phyloP scores from a whole-genome alignment of 2,329 filamentous ascomycete genomes.

The Leptographium wingfieldii region DNA sequence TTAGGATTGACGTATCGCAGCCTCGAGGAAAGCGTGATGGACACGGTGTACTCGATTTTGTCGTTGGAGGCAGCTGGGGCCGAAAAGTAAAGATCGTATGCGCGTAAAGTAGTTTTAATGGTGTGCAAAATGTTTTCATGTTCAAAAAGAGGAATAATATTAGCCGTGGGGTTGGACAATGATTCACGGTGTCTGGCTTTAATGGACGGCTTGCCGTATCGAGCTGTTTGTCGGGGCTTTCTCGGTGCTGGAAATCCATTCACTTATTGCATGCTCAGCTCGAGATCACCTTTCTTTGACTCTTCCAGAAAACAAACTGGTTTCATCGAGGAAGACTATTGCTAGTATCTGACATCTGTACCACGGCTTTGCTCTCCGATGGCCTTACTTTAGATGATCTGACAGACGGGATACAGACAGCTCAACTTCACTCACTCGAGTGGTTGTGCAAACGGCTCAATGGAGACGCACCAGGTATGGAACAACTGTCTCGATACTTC shows the following conservation, averaged over 20 bases:
- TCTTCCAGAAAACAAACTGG: background rate
- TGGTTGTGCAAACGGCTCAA: background rate
- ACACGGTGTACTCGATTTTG: slow-evolving; percentile 37
- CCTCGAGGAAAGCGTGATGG: slow-evolving; percentile 45
- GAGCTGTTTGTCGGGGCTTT: background rate
- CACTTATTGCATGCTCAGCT: background rate
- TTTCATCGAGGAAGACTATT: too few relatives aligned
- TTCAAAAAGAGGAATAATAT: background rate
- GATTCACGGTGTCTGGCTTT: background rate
- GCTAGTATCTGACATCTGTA: too few relatives aligned
- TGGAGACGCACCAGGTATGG: background rate
- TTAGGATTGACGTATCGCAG: slow-evolving; percentile 46
- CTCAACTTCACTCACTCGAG: background rate
- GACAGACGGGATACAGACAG: background rate
- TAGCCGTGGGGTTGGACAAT: background rate
- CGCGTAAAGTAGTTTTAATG: background rate
- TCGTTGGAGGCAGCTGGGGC: slow-evolving; percentile 1
- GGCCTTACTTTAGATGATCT: background rate
- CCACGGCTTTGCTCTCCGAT: background rate
- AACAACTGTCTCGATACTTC: background rate
- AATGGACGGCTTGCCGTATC: background rate
- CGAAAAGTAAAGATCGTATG: background rate
- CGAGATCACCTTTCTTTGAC: background rate
- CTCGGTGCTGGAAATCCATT: background rate
- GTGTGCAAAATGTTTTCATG: background rate